Percentiles rank a stretch among this genome's conserved stretches.
Conservation (phyloP, 352 stramenopile genomes). For the Phytophthora kernoviae region DNA sequence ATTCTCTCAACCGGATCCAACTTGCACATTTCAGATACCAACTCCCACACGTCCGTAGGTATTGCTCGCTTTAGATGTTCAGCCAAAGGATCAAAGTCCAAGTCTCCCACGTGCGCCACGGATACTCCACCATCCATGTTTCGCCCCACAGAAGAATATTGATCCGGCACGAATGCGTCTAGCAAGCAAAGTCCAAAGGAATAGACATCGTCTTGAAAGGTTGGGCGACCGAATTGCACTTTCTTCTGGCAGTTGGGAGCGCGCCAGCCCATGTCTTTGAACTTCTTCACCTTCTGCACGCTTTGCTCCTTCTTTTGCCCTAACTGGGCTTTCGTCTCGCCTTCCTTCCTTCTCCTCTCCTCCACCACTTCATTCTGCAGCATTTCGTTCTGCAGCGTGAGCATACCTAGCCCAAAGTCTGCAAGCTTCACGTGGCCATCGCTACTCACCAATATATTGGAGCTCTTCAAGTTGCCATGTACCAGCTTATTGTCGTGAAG, state of each 20-base stretch:
- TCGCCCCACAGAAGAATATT: not conserved
- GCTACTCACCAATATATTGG: conserved; percentile 21
- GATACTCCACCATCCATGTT: not conserved
- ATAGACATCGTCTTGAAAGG: conserved; percentile 24
- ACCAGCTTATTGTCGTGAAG: conserved; percentile 38
- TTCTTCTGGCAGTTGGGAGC: conserved; percentile 11
- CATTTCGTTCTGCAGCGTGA: conserved; percentile 15
- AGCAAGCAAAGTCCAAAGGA: conserved; percentile 26
- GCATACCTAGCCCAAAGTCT: conserved; percentile 22
- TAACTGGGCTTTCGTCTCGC: not conserved
- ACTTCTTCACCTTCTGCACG: not conserved
- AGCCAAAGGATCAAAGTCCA: conserved; percentile 7
- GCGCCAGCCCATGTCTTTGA: conserved; percentile 19
- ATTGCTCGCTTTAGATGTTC: not conserved
- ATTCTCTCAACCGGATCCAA: not conserved
- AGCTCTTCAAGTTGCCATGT: conserved; percentile 26
- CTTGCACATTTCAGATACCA: conserved; percentile 19
- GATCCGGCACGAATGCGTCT: conserved; percentile 7
- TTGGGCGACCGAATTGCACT: conserved; percentile 8
- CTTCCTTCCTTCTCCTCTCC: not conserved
- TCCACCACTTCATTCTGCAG: conserved; percentile 7
- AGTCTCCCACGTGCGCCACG: conserved; percentile 2
- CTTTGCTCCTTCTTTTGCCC: not conserved
- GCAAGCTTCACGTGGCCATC: conserved; percentile 17
- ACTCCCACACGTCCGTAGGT: not conserved